Percentiles rank a stretch among this genome's conserved stretches.
These are phyloP conservation scores for Neonectria hederae DNA, from an alignment of 2,329 filamentous ascomycete species.

Conservation along the genomic window DNA sequence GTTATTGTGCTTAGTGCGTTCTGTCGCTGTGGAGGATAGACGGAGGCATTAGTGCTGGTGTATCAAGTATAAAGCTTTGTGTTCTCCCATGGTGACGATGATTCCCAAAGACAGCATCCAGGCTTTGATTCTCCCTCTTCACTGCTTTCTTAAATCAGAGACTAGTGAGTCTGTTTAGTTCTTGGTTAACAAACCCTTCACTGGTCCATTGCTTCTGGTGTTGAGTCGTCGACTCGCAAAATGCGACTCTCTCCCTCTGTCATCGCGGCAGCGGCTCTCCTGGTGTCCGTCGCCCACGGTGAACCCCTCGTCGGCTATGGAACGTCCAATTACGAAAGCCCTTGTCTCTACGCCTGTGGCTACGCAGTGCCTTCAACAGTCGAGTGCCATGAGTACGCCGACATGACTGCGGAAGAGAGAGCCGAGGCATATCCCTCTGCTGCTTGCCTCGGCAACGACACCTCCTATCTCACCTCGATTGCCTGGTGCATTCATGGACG, in stretches of 20 bases:
- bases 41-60: too few species aligned
- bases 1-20: not conserved
- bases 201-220: too few species aligned
- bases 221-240: not conserved
- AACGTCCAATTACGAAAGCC: slow-evolving; percentile 7
- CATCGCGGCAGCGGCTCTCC: not conserved
- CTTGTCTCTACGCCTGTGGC: slow-evolving; percentile 30
- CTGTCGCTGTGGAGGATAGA: not conserved
- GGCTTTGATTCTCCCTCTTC: not conserved
- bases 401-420: slow-evolving; percentile 30
- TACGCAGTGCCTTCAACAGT: slow-evolving; percentile 24
- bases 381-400: slow-evolving; percentile 36
- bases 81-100: not conserved
- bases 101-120: not conserved
- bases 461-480: slow-evolving; percentile 32
- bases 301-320: slow-evolving; percentile 37
- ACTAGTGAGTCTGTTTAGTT: not conserved
- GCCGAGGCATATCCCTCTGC: slow-evolving; percentile 26
- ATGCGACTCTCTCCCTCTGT: slow-evolving; percentile 16
- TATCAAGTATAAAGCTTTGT: slow-evolving; percentile 12
- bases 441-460: slow-evolving; percentile 26
- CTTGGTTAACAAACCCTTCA: not conserved
- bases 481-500: slow-evolving; percentile 31
- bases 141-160: not conserved
- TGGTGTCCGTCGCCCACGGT: not conserved